Evolutionary conservation across 2,329 filamentous ascomycete genomes (phyloP).

Genomic region (Lachnellula willkommii): DNA sequence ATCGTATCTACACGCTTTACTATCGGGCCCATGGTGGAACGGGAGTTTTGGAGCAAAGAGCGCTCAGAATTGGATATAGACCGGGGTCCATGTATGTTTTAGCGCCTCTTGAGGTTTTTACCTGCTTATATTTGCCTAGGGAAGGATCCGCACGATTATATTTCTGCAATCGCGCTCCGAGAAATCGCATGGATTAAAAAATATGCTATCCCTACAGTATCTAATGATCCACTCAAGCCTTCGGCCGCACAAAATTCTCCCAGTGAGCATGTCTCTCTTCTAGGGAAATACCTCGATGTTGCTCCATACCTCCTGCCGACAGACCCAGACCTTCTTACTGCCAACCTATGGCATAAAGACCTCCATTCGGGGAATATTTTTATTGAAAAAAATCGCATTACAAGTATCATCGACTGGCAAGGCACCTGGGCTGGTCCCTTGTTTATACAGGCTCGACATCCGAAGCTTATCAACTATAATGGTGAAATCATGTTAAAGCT

Average conservation of each 20-base stretch:
- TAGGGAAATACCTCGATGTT: slow-evolving; percentile 31
- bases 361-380: slow-evolving; percentile 37
- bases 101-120: slow-evolving; percentile 1
- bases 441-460: slow-evolving; percentile 22
- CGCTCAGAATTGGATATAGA: slow-evolving; percentile 33
- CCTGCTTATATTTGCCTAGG: slow-evolving; percentile 23
- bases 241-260: slow-evolving; percentile 29
- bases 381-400: slow-evolving; percentile 32
- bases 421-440: slow-evolving; percentile 13
- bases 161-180: slow-evolving; percentile 29
- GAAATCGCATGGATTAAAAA: slow-evolving; percentile 33
- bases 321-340: slow-evolving; percentile 19
- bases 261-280: slow-evolving; percentile 30
- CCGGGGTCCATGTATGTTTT: slow-evolving; percentile 36
- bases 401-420: slow-evolving; percentile 36
- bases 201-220: slow-evolving; percentile 23
- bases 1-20: slow-evolving; percentile 30
- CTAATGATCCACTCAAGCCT: slow-evolving; percentile 21
- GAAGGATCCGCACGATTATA: slow-evolving; percentile 31
- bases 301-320: slow-evolving; percentile 29
- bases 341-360: slow-evolving; percentile 38
- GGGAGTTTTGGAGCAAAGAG: slow-evolving; percentile 33
- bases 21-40: slow-evolving; percentile 35
- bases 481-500: slow-evolving; percentile 28
- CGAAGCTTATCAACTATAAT: slow-evolving; percentile 29